Evolutionary conservation across 2,329 filamentous ascomycete genomes (phyloP).

Genomic region (Camillea tinctor): DNA sequence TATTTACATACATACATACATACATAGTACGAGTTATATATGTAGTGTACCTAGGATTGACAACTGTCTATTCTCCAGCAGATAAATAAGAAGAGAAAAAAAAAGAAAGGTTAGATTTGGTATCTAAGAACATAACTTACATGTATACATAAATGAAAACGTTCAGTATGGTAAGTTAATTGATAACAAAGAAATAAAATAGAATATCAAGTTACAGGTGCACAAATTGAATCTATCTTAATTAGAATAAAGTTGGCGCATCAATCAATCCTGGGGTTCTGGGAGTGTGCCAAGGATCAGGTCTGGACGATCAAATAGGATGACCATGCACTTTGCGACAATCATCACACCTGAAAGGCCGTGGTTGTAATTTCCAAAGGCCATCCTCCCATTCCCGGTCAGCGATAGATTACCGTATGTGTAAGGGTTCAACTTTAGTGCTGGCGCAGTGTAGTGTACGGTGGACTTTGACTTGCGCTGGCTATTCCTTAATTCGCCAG

Average conservation of each 20-base stretch:
- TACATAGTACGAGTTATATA: no score
- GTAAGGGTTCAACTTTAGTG: neutral
- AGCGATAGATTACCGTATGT: neutral
- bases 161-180: no score
- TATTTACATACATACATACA: no score
- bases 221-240: neutral
- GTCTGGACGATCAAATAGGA: neutral
- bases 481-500: neutral
- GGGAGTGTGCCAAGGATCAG: neutral
- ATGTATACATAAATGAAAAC: no score
- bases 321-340: neutral
- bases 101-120: no score
- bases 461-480: neutral
- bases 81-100: no score
- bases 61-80: no score
- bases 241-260: slow-evolving; percentile 1
- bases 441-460: neutral
- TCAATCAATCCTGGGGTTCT: neutral
- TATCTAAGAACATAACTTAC: no score
- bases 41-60: no score
- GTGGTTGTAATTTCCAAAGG: neutral
- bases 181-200: no score
- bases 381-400: neutral
- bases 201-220: neutral
- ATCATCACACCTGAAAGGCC: neutral